Evolutionary conservation across 148 eudicot species (phyloP).

Genomic region (Rhododendron vialii): DNA sequence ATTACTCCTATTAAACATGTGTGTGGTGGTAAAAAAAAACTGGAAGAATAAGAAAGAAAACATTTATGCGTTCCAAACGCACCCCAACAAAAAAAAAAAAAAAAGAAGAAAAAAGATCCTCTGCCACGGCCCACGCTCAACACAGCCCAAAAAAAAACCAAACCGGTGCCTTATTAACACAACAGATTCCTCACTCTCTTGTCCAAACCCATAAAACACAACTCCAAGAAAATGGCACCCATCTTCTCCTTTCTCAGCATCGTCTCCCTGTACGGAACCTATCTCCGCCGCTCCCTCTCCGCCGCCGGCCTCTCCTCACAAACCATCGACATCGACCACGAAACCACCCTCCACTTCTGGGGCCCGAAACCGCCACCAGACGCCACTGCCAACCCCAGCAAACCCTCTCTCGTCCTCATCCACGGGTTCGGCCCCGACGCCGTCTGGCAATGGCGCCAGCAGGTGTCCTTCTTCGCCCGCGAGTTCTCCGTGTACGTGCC

Average conservation of each 20-base stretch:
- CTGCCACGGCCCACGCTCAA: too few relatives aligned
- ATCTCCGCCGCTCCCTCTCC: slow-evolving; percentile 32
- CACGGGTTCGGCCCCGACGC: slow-evolving; percentile 56
- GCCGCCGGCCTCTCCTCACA: slow-evolving; percentile 33
- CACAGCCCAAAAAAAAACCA: neutral
- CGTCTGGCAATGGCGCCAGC: slow-evolving; percentile 53
- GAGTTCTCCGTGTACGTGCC: slow-evolving; percentile 44
- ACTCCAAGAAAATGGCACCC: slow-evolving; percentile 11
- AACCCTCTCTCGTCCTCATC: slow-evolving; percentile 34
- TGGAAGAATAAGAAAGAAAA: too few relatives aligned
- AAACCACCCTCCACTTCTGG: slow-evolving; percentile 54
- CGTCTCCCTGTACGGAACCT: slow-evolving; percentile 25
- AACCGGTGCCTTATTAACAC: neutral
- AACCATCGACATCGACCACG: slow-evolving; percentile 21
- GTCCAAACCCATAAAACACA: neutral
- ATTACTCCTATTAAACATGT: too few relatives aligned
- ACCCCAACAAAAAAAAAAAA: too few relatives aligned
- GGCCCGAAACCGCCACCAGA: slow-evolving; percentile 18
- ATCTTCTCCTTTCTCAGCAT: slow-evolving; percentile 32
- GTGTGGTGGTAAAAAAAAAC: too few relatives aligned
- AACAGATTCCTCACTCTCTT: neutral
- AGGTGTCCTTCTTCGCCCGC: slow-evolving; percentile 26
- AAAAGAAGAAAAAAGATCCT: too few relatives aligned
- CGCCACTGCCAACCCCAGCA: neutral
- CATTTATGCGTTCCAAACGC: too few relatives aligned